Conservation (phyloP, 2,329 filamentous ascomycete species). For the Blastomyces gilchristii region DNA sequence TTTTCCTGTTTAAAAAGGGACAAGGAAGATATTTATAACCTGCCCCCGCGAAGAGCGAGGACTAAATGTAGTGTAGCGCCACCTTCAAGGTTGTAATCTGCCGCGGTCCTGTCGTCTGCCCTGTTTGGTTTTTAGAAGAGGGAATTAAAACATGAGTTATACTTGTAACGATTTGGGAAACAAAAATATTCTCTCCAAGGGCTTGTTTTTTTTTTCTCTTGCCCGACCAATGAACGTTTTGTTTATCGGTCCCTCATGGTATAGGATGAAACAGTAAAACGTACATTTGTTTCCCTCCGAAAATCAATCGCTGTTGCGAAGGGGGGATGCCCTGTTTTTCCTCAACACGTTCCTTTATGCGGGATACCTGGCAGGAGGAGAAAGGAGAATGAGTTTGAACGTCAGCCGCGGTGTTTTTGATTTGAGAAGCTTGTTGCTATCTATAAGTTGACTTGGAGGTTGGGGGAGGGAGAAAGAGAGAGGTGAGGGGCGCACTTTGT, state of each 20-base stretch:
- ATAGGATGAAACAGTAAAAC: slow-evolving; percentile 18
- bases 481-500: slow-evolving; percentile 54
- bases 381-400: neutral
- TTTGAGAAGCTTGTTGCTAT: neutral
- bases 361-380: slow-evolving; percentile 55
- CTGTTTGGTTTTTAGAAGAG: slow-evolving; percentile 40
- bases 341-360: slow-evolving; percentile 98
- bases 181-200: too few relatives aligned
- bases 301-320: slow-evolving; percentile 92
- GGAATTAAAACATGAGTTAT: neutral
- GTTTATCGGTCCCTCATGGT: too few relatives aligned
- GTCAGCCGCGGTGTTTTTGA: neutral
- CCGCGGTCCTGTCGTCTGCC: slow-evolving; percentile 88
- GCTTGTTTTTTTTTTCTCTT: too few relatives aligned
- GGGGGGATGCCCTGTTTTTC: slow-evolving; percentile 98
- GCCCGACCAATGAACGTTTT: too few relatives aligned
- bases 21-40: neutral
- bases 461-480: neutral
- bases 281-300: slow-evolving; percentile 95
- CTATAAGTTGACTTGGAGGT: neutral
- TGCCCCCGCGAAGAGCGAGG: slow-evolving; percentile 78
- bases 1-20: neutral
- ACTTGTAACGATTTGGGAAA: neutral
- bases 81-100: slow-evolving; percentile 81
- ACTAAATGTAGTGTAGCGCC: slow-evolving; percentile 93